Conservation (phyloP, 495 filamentous ascomycete genomes). For the Mytilinidion resinicola region DNA sequence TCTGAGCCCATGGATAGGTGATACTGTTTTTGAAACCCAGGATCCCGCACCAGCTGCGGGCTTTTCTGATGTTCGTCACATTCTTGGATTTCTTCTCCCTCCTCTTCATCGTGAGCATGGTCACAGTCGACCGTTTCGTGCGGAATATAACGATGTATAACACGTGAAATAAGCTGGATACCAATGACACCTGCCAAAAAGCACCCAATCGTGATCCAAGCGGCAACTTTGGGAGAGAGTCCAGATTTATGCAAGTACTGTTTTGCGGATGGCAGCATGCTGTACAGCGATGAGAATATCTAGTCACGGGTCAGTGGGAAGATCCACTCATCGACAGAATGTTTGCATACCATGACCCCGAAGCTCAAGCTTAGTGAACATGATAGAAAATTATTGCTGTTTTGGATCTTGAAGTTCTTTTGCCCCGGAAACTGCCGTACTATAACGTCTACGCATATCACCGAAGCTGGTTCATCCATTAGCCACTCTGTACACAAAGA, state of each 20-base stretch:
- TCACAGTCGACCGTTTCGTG: slow-evolving; percentile 94
- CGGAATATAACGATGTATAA: slow-evolving; percentile 78
- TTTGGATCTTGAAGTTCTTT: slow-evolving; percentile 76
- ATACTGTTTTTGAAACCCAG: no score
- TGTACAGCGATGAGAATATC: slow-evolving; percentile 90
- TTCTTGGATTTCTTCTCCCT: slow-evolving; percentile 3
- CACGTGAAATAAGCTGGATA: slow-evolving; percentile 70
- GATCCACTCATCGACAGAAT: slow-evolving; percentile 6
- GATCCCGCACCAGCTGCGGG: no score
- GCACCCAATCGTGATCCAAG: slow-evolving; percentile 65
- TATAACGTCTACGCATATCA: slow-evolving; percentile 81
- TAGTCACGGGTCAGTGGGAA: slow-evolving; percentile 32
- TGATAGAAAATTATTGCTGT: slow-evolving; percentile 81
- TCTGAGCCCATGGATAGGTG: no score
- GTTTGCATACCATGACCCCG: slow-evolving; percentile 80
- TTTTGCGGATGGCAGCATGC: slow-evolving; percentile 83
- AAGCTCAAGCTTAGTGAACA: slow-evolving; percentile 87
- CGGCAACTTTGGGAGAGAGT: slow-evolving; percentile 57
- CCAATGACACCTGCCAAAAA: slow-evolving; percentile 79
- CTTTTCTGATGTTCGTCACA: slow-evolving; percentile 5
- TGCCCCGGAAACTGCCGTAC: slow-evolving; percentile 64
- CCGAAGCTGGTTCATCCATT: slow-evolving; percentile 52
- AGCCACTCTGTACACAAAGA: not conserved
- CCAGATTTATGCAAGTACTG: slow-evolving; percentile 64
- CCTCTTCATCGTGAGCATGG: slow-evolving; percentile 59